phyloP scores from a whole-genome alignment of 345 rosid species.

The Gossypium arboreum region DNA sequence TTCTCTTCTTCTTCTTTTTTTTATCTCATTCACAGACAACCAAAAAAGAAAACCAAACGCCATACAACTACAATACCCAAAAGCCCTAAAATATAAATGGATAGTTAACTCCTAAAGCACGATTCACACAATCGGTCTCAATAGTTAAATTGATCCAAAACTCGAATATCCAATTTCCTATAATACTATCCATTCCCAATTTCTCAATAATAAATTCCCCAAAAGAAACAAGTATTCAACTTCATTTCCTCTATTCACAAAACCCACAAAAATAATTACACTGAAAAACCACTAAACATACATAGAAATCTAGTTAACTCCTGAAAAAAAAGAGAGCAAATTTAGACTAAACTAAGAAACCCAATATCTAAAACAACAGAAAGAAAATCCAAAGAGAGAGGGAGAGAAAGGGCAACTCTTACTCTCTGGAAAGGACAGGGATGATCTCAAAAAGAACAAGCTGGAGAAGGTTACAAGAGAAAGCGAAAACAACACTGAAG shows the following conservation, averaged over 20 bases:
- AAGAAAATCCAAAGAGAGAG: not conserved
- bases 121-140: not conserved
- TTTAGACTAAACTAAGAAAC: not conserved
- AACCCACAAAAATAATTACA: not conserved
- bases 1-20: not conserved
- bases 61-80: not conserved
- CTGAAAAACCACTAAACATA: not conserved
- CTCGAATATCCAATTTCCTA: not conserved
- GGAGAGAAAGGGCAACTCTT: constrained; percentile 5
- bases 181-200: not conserved
- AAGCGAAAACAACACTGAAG: constrained; percentile 89
- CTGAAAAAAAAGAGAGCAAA: not conserved
- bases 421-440: constrained; percentile 88
- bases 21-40: not conserved
- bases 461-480: constrained; percentile 92
- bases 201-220: not conserved
- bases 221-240: not conserved
- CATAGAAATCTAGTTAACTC: not conserved
- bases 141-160: not conserved
- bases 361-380: not conserved
- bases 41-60: not conserved
- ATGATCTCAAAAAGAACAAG: constrained; percentile 96
- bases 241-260: not conserved
- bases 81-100: not conserved
- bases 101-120: not conserved